Conservation (phyloP, 1,284 basidiomycete species). For the Puccinia horiana region DNA sequence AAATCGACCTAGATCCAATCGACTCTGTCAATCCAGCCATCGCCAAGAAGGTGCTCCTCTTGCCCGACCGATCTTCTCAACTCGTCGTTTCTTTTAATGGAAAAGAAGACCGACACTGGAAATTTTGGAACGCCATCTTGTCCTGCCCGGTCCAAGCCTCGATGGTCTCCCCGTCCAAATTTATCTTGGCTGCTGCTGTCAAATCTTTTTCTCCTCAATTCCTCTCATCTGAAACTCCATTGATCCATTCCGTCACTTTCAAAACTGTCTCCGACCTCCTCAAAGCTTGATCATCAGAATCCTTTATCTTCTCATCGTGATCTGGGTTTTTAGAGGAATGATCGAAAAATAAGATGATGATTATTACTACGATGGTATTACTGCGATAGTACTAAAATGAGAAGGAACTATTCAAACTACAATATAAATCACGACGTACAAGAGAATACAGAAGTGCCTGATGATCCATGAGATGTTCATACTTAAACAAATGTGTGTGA, state of each 20-base stretch:
- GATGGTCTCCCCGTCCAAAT: not conserved
- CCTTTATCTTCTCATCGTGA: not conserved
- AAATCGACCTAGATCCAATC: not conserved
- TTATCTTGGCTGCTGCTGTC: slow-evolving; percentile 12
- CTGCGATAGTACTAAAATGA: not conserved
- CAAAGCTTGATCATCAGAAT: not conserved
- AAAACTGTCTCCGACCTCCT: slow-evolving; percentile 15
- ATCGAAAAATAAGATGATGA: not conserved
- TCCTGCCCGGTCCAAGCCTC: not conserved
- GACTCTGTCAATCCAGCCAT: not conserved
- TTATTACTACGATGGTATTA: not conserved
- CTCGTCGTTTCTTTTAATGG: slow-evolving; percentile 1
- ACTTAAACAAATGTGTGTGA: not conserved
- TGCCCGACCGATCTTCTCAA: slow-evolving; percentile 20
- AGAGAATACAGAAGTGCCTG: not conserved
- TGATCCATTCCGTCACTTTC: slow-evolving; percentile 1
- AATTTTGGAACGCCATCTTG: slow-evolving; percentile 11
- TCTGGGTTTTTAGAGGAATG: not conserved
- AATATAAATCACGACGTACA: not conserved
- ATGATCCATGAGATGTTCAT: not conserved
- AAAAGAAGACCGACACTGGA: slow-evolving; percentile 3
- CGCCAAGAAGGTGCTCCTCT: not conserved
- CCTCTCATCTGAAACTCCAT: not conserved
- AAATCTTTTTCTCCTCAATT: slow-evolving; percentile 3
- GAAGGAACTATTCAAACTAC: not conserved